Evolutionary conservation across 176 grass and related monocot genomes (phyloP), one percentile per base, ranked within the genome.

Genomic region (Luzula sylvatica): DNA sequence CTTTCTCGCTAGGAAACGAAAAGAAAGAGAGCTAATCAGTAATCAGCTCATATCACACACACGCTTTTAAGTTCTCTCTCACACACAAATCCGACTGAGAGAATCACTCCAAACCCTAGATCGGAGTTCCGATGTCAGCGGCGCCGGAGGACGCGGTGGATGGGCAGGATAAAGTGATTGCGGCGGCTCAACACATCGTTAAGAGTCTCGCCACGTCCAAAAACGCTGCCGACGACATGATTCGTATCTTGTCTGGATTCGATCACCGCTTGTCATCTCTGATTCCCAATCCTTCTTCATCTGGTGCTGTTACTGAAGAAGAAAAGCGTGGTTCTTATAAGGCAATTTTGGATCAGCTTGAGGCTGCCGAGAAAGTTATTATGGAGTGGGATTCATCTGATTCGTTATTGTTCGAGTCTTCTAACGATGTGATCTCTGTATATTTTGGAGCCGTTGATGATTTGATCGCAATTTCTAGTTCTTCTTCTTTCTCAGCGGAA

Each of bases 201-300:
- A 90, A 82, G 75, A 90, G 81, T 26, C 92, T 98, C 60, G 92
- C 84, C 55, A 90, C 81, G 17, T 90, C 92, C 15, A 98, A 98
- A 69, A 98, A 90, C 85, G 92, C 92, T n/a, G 81, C 92, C 1
- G 92, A 87, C 28, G 92, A 98, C 78, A 98, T 98, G 92, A 98
- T 90, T 46, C 85, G 92, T 40, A 98, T 98, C 74, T 75, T 98
- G 38, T 98, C 92, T 2, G 81, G 92, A 3, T 98, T 98, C 58
- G 92, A 98, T 68, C 81, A 90, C 69, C 88, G 83, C 51, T 65
- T 95, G 25, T 95, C 88, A 30, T 76, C 73, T 50, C 76, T 95
- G 32, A 77, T 81, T 42, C 49, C 59, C 51, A 29, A 47, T 3
- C 5, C 60, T 13, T 17, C 20, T 13, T 50, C 50, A 9, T 38